Conservation (phyloP, 2,329 filamentous ascomycete genomes). For the Trichoderma sp. region DNA sequence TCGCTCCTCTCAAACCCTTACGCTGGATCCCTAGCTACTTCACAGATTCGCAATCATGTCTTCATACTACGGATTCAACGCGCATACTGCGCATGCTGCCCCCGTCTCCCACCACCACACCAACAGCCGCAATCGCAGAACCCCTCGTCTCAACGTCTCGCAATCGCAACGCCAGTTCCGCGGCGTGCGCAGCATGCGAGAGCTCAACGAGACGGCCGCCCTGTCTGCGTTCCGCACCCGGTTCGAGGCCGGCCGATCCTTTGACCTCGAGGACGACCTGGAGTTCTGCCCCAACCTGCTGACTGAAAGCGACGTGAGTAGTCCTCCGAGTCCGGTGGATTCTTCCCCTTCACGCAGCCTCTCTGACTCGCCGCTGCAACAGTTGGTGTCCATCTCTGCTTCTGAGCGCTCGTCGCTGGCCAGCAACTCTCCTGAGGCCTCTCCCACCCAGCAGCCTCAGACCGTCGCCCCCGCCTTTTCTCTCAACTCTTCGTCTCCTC, state of each 20-base stretch:
- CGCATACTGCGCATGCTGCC: constrained; percentile 57
- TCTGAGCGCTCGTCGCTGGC: constrained; percentile 94
- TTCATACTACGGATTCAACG: constrained; percentile 62
- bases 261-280: constrained; percentile 93
- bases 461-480: constrained; percentile 77
- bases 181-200: constrained; percentile 80
- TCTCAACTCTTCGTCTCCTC: constrained; percentile 63
- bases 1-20: background rate
- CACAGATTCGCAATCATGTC: constrained; percentile 50
- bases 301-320: constrained; percentile 87
- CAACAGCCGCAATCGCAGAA: constrained; percentile 79
- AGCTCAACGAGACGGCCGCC: constrained; percentile 74
- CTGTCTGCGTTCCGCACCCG: constrained; percentile 77
- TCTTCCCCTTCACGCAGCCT: constrained; percentile 21
- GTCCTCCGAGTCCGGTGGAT: constrained; percentile 21
- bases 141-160: constrained; percentile 73
- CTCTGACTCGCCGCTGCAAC: constrained; percentile 40
- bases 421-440: constrained; percentile 89
- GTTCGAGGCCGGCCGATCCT: constrained; percentile 88
- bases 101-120: constrained; percentile 63
- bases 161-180: constrained; percentile 86
- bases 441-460: constrained; percentile 83
- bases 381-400: constrained; percentile 88
- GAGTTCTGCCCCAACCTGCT: constrained; percentile 92
- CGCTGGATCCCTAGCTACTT: constrained; percentile 10